Conservation (phyloP, 495 filamentous ascomycete species). For the Penicillium manginii region DNA sequence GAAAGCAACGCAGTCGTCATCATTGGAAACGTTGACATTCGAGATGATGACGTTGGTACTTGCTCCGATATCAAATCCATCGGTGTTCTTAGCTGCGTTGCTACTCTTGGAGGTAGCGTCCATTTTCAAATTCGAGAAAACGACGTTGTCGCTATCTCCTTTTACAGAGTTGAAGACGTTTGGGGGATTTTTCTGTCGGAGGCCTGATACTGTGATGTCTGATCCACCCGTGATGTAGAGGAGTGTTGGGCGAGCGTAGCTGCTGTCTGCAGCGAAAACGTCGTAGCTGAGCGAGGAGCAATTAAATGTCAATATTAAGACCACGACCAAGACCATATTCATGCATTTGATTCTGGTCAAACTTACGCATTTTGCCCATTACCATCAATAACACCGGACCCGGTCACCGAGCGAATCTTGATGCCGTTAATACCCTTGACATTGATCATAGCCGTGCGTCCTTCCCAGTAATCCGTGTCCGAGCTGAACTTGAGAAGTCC, state of each 20-base stretch:
- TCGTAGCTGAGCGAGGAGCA: conserved; percentile 34
- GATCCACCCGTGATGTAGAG: conserved; percentile 44
- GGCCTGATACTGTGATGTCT: conserved; percentile 35
- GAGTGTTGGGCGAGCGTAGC: conserved; percentile 43
- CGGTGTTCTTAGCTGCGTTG: conserved; percentile 46
- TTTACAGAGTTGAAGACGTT: conserved; percentile 49
- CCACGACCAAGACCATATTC: not conserved
- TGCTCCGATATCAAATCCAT: conserved; percentile 50
- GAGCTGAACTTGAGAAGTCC: conserved; percentile 43
- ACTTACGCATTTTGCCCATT: conserved; percentile 46
- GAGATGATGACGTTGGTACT: conserved; percentile 43
- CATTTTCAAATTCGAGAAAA: conserved; percentile 38
- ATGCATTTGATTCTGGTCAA: not conserved
- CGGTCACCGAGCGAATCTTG: conserved; percentile 42
- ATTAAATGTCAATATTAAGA: not conserved
- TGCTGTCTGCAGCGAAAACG: conserved; percentile 38
- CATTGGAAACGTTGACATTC: conserved; percentile 41
- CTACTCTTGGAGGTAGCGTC: conserved; percentile 38
- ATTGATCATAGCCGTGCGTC: conserved; percentile 43
- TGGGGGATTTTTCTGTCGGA: conserved; percentile 45
- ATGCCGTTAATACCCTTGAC: conserved; percentile 37
- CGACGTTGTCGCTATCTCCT: conserved; percentile 35
- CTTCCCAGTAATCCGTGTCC: conserved; percentile 42
- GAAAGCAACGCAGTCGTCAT: conserved; percentile 53
- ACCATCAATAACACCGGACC: conserved; percentile 47